phyloP scores from a whole-genome alignment of 768 basidiomycete genomes.

The Tulasnella sp. region DNA sequence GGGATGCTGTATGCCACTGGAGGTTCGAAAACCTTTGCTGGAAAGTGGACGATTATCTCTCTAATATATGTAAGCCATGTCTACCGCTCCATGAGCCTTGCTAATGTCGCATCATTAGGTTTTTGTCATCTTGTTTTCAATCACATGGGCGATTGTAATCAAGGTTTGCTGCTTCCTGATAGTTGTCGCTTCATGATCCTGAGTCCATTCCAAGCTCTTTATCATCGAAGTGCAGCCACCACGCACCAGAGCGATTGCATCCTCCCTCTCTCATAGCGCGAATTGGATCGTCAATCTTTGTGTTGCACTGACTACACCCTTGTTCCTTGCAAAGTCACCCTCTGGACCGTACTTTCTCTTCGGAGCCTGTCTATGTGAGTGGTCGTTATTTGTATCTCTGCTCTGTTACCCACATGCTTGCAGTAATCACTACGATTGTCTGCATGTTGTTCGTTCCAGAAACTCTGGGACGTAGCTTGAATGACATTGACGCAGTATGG shows the following conservation, averaged over 20 bases:
- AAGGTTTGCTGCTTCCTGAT: slow-evolving; percentile 10
- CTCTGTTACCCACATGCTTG: neutral
- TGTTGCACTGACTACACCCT: slow-evolving; percentile 35
- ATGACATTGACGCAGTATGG: slow-evolving; percentile 29
- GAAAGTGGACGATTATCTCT: slow-evolving; percentile 32
- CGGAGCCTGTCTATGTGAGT: slow-evolving; percentile 23
- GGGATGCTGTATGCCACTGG: slow-evolving; percentile 33
- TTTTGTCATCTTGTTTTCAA: slow-evolving; percentile 33
- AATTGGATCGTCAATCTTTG: slow-evolving; percentile 35
- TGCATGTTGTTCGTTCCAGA: slow-evolving; percentile 34
- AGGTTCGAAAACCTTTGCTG: slow-evolving; percentile 24
- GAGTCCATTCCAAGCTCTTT: slow-evolving; percentile 30
- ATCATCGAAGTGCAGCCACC: slow-evolving; percentile 37
- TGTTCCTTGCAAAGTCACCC: slow-evolving; percentile 34
- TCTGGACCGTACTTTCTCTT: slow-evolving; percentile 40
- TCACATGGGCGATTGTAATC: slow-evolving; percentile 33
- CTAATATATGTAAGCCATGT: slow-evolving; percentile 31
- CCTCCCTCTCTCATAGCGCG: slow-evolving; percentile 31
- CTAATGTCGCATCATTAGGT: slow-evolving; percentile 15
- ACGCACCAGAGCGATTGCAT: slow-evolving; percentile 32
- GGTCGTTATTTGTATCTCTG: neutral
- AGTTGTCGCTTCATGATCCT: neutral
- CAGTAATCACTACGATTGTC: slow-evolving; percentile 28
- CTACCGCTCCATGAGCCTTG: neutral
- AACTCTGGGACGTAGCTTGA: slow-evolving; percentile 34